Evolutionary conservation across 202 grass and related monocot genomes (phyloP), one percentile per base, ranked within the genome.

Genomic region (Setaria italica): DNA sequence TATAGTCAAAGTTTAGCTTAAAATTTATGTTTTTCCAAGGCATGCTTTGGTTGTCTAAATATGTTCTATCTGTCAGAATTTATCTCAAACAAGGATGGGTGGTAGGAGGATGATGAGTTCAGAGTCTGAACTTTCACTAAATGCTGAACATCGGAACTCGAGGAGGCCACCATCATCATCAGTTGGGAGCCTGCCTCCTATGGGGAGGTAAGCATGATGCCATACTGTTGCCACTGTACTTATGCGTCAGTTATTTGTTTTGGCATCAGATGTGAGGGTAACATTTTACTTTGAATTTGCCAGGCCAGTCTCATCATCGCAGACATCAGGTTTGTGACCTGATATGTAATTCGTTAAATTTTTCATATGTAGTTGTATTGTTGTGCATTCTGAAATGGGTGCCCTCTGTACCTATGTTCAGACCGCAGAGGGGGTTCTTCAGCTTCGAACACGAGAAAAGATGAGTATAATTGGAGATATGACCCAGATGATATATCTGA

Each of bases 381-480:
- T 67, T 33, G 16, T 84, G 53, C 87, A 70, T 59, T 79, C 10
- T 85, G 33, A 85, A 59, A 72, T 2, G 50, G 48, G 11, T 11
- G 2, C 30, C 39, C 65, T 35, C 32, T 51, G 9, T 74, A 5
- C 85, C 5, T 41, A 11, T 16, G 34, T 90, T 85, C 77, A 95
- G 93, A 95, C 57, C 80, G 86, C 47, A 89, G 88, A 87, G 84
- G 73, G 19, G 88, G 86, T 4, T 91, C 85, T 76, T 91, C 88
- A 53, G 85, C 79, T 72, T 87, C 92, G 32, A 92, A 68, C 78
- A 63, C 34, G 35, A 87, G 97, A 81, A 99, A 99, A 73, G 97
- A 96, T 74, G 97, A 94, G 53, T 97, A 99, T 74, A 96, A 82
- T 68, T 97, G 97, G 97, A 89, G 89, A 85, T 99, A 96, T 29